These are phyloP conservation scores for Fusarium tricinctum DNA, from an alignment of 2,329 filamentous ascomycete species.

Conservation along the genomic window DNA sequence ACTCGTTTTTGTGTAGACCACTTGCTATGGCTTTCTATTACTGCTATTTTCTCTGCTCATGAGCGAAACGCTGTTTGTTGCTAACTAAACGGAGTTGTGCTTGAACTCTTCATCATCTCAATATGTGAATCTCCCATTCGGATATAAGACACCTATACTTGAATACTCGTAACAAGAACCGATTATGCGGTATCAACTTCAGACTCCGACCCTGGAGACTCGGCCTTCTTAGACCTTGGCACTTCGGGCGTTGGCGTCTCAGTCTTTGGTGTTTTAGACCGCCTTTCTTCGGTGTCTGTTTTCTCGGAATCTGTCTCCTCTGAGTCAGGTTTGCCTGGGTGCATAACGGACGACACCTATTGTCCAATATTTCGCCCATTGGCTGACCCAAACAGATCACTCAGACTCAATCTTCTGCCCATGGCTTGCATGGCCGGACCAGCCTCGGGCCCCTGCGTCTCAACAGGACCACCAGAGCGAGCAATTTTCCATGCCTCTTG, in stretches of 20 bases:
- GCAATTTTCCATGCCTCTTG: slow-evolving; percentile 60
- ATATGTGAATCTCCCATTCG: neutral
- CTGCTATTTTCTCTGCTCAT: slow-evolving; percentile 1
- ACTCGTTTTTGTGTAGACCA: neutral
- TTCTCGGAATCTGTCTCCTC: neutral
- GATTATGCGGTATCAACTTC: slow-evolving; percentile 16
- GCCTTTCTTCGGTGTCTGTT: neutral
- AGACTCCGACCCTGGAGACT: slow-evolving; percentile 16
- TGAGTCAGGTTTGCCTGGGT: slow-evolving; percentile 8
- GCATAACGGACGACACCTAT: slow-evolving; percentile 31
- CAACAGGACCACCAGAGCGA: slow-evolving; percentile 49
- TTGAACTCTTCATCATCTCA: neutral
- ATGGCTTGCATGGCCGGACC: slow-evolving; percentile 62
- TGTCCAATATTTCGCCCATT: slow-evolving; percentile 42
- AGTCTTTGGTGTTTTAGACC: neutral
- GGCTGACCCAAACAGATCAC: slow-evolving; percentile 60
- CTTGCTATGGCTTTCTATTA: slow-evolving; percentile 10
- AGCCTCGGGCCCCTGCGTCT: slow-evolving; percentile 52
- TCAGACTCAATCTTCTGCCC: slow-evolving; percentile 60
- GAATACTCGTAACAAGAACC: neutral
- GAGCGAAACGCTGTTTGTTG: neutral
- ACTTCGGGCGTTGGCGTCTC: neutral
- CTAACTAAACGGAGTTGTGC: neutral
- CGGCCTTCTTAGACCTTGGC: neutral
- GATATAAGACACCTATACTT: neutral